phyloP scores from a whole-genome alignment of 1,284 basidiomycete genomes.

The Clitocybe nebularis region DNA sequence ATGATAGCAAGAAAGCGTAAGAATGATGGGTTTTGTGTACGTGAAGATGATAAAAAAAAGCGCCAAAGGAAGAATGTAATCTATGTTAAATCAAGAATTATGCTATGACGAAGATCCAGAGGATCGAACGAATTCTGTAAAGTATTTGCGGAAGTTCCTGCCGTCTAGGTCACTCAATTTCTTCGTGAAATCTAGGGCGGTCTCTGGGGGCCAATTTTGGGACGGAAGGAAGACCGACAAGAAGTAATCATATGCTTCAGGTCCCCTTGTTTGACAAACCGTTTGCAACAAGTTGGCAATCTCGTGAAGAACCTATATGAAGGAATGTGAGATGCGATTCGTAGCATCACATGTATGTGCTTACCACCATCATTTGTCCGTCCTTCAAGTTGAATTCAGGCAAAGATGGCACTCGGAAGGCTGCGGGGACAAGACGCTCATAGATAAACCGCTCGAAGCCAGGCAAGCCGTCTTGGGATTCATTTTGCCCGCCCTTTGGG shows the following conservation, averaged over 20 bases:
- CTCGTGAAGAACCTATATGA: slow-evolving; percentile 78
- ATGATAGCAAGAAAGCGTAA: slow-evolving; percentile 8
- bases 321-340: slow-evolving; percentile 1
- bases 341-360: slow-evolving; percentile 23
- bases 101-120: slow-evolving; percentile 59
- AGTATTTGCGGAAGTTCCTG: slow-evolving; percentile 87
- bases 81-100: slow-evolving; percentile 17
- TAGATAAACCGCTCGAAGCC: slow-evolving; percentile 96
- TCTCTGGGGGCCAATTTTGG: slow-evolving; percentile 86
- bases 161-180: slow-evolving; percentile 77
- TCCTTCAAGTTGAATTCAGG: slow-evolving; percentile 86
- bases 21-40: slow-evolving; percentile 1
- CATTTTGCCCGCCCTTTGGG: slow-evolving; percentile 32
- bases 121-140: slow-evolving; percentile 77
- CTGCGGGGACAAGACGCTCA: slow-evolving; percentile 78
- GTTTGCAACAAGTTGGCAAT: slow-evolving; percentile 83
- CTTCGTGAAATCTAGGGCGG: slow-evolving; percentile 75
- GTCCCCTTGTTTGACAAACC: slow-evolving; percentile 73
- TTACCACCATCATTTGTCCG: slow-evolving; percentile 78
- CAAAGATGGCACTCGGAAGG: slow-evolving; percentile 80
- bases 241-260: slow-evolving; percentile 85
- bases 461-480: slow-evolving; percentile 55
- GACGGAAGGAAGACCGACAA: slow-evolving; percentile 81
- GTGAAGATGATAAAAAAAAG: slow-evolving; percentile 13
- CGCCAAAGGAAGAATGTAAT: slow-evolving; percentile 10